Base-by-base conservation (phyloP, 129 eudicot genomes). In the Gnaphalium uliginosum region DNA sequence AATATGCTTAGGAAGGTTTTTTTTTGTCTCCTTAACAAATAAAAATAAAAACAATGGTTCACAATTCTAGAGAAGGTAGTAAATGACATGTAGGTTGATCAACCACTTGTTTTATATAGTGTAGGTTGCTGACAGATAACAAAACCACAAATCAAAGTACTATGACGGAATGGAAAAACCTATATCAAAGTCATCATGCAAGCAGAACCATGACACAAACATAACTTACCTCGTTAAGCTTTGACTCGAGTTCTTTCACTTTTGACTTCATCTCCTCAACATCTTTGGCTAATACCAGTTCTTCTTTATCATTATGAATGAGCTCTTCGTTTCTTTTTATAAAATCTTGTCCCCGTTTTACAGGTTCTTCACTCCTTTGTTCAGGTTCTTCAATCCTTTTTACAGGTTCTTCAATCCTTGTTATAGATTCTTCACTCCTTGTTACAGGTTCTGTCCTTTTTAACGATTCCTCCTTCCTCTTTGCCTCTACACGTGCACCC, bases 191-290 rank as follows among this genome's bases (percentile, higher is more conserved):
- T 30, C 21, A 29, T 63, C 11, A 63, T 29, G 43, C 43, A 63
- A 29, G 68, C 43, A 15, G 14, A 17, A 63, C 37, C 41, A 63
- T 63, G 35, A 63, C 68, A 51, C 53, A 62, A 37, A 83, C 22
- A 33, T 32, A 57, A 80, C 81, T 82, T 62, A 90, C 96, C 96
- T 90, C 87, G 6, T 54, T 78, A 41, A 90, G 81, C 76, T 87
- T 86, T 29, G 76, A 60, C 78, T 90, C 96, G 67, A 90, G 92
- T 75, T 75, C 89, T 78, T 68, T 85, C 65, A 90, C 72, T 78
- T 84, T 87, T 61, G 68, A 80, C 84, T 85, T 87, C 83, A 84
- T 78, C 50, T 80, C 88, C 64, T 78, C 90, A 81, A 83, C 76
- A 53, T 84, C 89, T 68, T 78, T 86, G 63, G 63, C 79, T 37